These are phyloP conservation scores for Quercus variabilis DNA, from an alignment of 306 rosid species.

Conservation along the genomic window DNA sequence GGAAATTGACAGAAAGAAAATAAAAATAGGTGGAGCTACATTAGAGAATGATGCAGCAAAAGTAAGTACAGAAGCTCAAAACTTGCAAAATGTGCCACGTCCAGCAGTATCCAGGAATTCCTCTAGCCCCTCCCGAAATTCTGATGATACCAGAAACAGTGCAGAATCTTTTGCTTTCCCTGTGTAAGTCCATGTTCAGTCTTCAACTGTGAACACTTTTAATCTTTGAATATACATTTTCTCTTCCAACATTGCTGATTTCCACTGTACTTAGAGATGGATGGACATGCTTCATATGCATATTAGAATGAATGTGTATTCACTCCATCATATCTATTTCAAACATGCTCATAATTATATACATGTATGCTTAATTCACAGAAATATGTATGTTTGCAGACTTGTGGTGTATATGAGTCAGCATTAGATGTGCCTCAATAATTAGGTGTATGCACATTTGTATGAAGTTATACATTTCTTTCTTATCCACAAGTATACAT, in stretches of 20 bases:
- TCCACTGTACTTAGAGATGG: slow-evolving; percentile 3
- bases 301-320: neutral
- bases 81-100: slow-evolving; percentile 1
- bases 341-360: neutral
- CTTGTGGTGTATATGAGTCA: neutral
- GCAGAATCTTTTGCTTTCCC: slow-evolving; percentile 45
- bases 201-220: neutral
- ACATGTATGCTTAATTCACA: neutral
- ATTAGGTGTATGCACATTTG: neutral
- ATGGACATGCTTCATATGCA: slow-evolving; percentile 5
- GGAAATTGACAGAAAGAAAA: slow-evolving; percentile 18
- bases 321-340: neutral
- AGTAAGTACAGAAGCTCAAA: slow-evolving; percentile 2
- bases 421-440: neutral
- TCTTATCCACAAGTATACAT: neutral
- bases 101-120: slow-evolving; percentile 22
- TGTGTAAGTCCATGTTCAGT: slow-evolving; percentile 46
- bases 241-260: neutral
- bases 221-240: neutral
- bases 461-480: neutral
- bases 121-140: slow-evolving; percentile 27
- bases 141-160: slow-evolving; percentile 35
- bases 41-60: slow-evolving; percentile 16
- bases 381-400: neutral
- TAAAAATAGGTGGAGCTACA: slow-evolving; percentile 12